Base-by-base conservation (phyloP, 305 asterid species). In the Plantago lanceolata region DNA sequence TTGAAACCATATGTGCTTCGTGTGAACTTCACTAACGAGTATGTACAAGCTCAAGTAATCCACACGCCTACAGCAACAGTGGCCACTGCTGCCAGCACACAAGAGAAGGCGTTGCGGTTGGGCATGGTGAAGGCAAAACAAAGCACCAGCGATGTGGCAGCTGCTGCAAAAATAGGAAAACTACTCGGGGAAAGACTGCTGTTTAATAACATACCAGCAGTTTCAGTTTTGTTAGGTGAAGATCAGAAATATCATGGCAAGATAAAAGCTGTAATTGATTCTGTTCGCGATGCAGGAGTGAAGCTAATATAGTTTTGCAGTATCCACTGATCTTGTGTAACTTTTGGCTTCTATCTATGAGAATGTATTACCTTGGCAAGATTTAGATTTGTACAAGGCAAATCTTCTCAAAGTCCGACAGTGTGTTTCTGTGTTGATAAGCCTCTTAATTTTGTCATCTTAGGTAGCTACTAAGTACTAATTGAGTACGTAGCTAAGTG, bases 31-130 rank as follows among this genome's bases (percentile, higher is more conserved):
- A 81, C 90, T 2, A 87, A 87, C 72, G 79, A 84, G 67, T 90
- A 44, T 12, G 96, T 87, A 20, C 71, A 76, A 31, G 93, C 93
- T 28, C 97, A 90, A 82, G 96, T 87, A 56, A 49, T 87, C 65
- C 96, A 90, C 79, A 74, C 87, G 6, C 97, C 96, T 6, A 80
- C 96, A 5, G 94, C 97, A 44, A 89, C 90, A n/a, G 89, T 87
- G 16, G 91, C 95, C 59, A 74, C 91, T 54, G 71, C 96, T 24
- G 97, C 96, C 52, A 90, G 97, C 77, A 66, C 96, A 17, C 96
- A 90, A 65, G 97, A 90, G 79, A 87, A 90, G 82, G 78, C 80
- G 48, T 77, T 85, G 48, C 74, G 97, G 76, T 33, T 77, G 75
- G 79, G 82, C 75, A 72, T 90, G 77, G 80, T 75, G 35, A 71